Base-by-base conservation (phyloP, 2,329 filamentous ascomycete species). In the Pseudohalonectria lignicola region DNA sequence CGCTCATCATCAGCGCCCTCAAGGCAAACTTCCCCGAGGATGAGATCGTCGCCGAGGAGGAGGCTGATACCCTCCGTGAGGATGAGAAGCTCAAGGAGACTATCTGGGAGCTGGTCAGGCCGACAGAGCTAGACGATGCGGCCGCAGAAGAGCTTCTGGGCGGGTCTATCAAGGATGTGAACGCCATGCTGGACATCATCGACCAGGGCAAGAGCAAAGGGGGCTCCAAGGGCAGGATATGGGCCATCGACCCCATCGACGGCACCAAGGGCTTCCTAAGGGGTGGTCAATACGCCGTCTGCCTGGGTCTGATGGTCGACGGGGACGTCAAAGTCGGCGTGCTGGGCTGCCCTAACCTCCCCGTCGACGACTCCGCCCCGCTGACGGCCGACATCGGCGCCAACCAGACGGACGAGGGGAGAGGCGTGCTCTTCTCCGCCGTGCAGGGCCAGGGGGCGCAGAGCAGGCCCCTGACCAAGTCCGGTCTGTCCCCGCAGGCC, bases 221-320 rank as follows among this genome's bases (percentile, higher is more conserved):
- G 43, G 86, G 86, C 20, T 59, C 64, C 43, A 71, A 67, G 47
- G 87, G 86, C 45, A 73, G 92, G 48, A 86, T 96, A 59, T 98
- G 92, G 92, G 85, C 90, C 30, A 79, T 98, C 41, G 92, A 98
- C 61, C 92, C 92, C 42, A 95, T 98, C 45, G 92, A 98, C 60
- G 92, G 92, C 47, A 98, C 92, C 39, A 94, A 95, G 66, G 93
- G 92, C 21, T 98, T 98, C 66, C 69, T 98, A 43, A 77, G 93
- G 45, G 92, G 92, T 38, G 93, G 88, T 29, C 92, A 98, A 66
- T 98, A 98, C 57, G 93, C 92, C 39, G 87, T 98, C 39, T 95
- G 90, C 56, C 74, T 98, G 5, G 92, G 76, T 26, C 69, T 98
- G 50, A 82, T 98, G 64, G 84, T 94, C 20, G 87, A 96, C 53